Evolutionary conservation across 148 eudicot species (phyloP).

Genomic region (Gaultheria prostrata): DNA sequence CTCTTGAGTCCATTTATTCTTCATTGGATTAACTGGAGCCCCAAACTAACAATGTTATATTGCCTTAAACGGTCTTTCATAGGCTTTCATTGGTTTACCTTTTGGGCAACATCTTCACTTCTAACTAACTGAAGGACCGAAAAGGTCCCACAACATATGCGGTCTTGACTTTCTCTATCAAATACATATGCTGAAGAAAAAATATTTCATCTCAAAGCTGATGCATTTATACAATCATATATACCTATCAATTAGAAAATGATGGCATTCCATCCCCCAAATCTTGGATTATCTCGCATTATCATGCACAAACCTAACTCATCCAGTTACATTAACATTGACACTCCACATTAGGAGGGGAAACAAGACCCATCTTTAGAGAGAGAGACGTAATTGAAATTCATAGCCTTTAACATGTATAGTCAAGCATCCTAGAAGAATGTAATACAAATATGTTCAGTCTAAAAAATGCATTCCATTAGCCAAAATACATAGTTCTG

Average conservation of each 20-base stretch:
- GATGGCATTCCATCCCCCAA: conserved; percentile 1
- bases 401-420: not conserved
- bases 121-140: not conserved
- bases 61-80: not conserved
- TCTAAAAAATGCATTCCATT: not conserved
- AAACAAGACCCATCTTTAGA: not conserved
- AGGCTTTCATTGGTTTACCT: not conserved
- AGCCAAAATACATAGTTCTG: not conserved
- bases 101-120: not conserved
- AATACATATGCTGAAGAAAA: not conserved
- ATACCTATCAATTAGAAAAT: not conserved
- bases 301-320: not conserved
- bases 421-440: not conserved
- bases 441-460: not conserved
- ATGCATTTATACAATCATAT: not conserved
- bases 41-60: not conserved
- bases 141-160: not conserved
- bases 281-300: not conserved
- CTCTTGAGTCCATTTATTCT: not conserved
- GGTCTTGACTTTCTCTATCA: not conserved
- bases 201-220: not conserved
- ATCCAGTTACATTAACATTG: not conserved
- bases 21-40: not conserved
- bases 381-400: not conserved
- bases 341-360: not conserved